Percentiles rank a stretch among this genome's conserved stretches.
These are phyloP conservation scores for Calocera viscosa DNA, from an alignment of 768 basidiomycete species.

Conservation along the genomic window DNA sequence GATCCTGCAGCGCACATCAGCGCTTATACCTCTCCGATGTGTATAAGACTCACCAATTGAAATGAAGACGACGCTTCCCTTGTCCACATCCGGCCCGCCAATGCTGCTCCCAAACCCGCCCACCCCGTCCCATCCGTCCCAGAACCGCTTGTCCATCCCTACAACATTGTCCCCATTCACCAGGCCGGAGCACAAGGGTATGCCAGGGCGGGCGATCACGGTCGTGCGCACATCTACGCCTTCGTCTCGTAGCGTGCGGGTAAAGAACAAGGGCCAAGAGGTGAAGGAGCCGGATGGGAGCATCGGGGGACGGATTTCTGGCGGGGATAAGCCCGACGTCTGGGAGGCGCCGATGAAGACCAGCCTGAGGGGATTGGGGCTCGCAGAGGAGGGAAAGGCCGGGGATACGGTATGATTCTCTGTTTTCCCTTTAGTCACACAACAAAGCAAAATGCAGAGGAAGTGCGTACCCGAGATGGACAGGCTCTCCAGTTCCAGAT, in stretches of 20 bases:
- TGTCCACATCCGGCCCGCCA: conserved; percentile 18
- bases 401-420: not conserved
- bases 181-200: not conserved
- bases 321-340: not conserved
- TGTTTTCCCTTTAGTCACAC: not conserved
- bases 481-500: not conserved
- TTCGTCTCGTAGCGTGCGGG: not conserved
- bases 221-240: not conserved
- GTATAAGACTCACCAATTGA: conserved; percentile 16
- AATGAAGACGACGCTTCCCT: conserved; percentile 20
- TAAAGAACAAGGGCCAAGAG: not conserved
- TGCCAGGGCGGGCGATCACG: not conserved
- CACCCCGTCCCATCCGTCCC: not conserved
- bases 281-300: not conserved
- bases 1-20: not conserved
- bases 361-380: not conserved
- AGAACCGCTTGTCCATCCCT: conserved; percentile 4
- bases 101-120: not conserved
- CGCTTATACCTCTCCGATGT: not conserved
- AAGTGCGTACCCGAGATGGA: not conserved
- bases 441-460: not conserved
- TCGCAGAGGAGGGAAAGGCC: not conserved
- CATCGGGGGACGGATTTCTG: not conserved
- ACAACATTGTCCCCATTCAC: not conserved
- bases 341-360: conserved; percentile 2